These are phyloP conservation scores for Trametes maxima DNA, from an alignment of 768 basidiomycete genomes.

Conservation along the genomic window DNA sequence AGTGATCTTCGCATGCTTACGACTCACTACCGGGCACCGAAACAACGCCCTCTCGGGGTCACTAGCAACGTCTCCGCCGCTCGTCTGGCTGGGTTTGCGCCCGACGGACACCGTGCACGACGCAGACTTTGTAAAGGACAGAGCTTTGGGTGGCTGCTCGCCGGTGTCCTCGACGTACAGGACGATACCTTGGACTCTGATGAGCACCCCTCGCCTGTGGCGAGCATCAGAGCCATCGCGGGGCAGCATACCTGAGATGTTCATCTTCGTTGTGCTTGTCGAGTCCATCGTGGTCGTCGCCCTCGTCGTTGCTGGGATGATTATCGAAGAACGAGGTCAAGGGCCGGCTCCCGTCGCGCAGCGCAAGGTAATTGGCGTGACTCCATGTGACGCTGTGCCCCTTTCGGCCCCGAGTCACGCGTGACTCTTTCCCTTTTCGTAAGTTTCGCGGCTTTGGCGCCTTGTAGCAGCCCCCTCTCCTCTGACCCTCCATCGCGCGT, in stretches of 20 bases:
- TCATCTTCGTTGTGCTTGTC: neutral
- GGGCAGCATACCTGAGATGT: slow-evolving; percentile 15
- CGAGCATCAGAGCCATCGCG: neutral
- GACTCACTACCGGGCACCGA: slow-evolving; percentile 76
- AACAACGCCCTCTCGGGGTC: slow-evolving; percentile 55
- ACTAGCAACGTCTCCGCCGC: slow-evolving; percentile 41
- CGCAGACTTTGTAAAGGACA: slow-evolving; percentile 55
- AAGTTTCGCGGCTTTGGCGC: neutral
- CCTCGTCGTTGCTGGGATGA: slow-evolving; percentile 6
- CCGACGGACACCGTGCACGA: slow-evolving; percentile 64
- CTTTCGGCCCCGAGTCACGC: slow-evolving; percentile 4
- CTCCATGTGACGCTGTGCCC: slow-evolving; percentile 7
- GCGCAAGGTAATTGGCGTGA: slow-evolving; percentile 9
- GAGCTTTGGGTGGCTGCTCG: slow-evolving; percentile 44
- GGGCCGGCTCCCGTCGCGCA: neutral
- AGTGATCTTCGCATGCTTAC: slow-evolving; percentile 75
- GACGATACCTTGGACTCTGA: slow-evolving; percentile 49
- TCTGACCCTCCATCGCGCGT: neutral
- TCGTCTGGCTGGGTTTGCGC: slow-evolving; percentile 53
- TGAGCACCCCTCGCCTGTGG: slow-evolving; percentile 11
- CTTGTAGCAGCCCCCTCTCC: neutral
- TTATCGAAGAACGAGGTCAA: slow-evolving; percentile 17
- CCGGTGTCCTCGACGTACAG: slow-evolving; percentile 59
- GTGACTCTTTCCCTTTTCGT: slow-evolving; percentile 14
- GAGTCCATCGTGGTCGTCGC: slow-evolving; percentile 6